A percentile compares a stretch with the other conserved stretches of the same genome.
These are phyloP conservation scores for Skeletonema costatum DNA, from an alignment of 108 stramenopile genomes.

Conservation along the genomic window DNA sequence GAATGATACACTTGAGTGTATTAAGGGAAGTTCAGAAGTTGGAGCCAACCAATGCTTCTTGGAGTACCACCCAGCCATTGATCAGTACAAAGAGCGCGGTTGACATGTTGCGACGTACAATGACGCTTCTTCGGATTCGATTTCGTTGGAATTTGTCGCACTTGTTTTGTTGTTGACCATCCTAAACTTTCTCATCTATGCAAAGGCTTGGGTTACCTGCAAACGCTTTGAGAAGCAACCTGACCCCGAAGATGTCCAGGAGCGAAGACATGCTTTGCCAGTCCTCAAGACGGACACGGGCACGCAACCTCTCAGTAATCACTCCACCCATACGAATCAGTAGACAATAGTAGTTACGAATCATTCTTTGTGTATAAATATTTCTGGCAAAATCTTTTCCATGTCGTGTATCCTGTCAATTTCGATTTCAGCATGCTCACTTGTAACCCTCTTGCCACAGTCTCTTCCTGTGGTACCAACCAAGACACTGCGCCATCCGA, in stretches of 20 bases:
- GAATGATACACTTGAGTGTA: constrained; percentile 11
- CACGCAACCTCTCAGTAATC: too few relatives aligned
- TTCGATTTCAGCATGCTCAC: constrained; percentile 62
- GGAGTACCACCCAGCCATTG: constrained; percentile 3
- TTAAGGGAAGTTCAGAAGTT: constrained; percentile 4
- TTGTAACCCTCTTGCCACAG: constrained; percentile 41
- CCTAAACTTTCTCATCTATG: too few relatives aligned
- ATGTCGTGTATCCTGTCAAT: constrained; percentile 64
- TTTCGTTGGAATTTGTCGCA: too few relatives aligned
- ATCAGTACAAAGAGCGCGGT: constrained; percentile 11
- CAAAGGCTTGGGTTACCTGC: too few relatives aligned
- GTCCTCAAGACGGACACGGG: too few relatives aligned
- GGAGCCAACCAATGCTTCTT: constrained; percentile 17
- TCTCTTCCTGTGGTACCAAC: constrained; percentile 64
- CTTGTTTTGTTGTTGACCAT: too few relatives aligned
- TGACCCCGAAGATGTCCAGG: too few relatives aligned
- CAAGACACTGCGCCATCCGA: constrained; percentile 64
- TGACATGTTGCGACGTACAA: constrained; percentile 16
- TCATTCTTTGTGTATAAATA: constrained; percentile 26
- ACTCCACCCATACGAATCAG: too few relatives aligned
- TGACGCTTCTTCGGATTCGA: too few relatives aligned
- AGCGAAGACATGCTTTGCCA: too few relatives aligned
- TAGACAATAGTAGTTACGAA: too few relatives aligned
- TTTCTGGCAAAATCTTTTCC: constrained; percentile 49
- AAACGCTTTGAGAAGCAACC: too few relatives aligned